A percentile compares a stretch with the other conserved stretches of the same genome.
Evolutionary conservation across 2,329 filamentous ascomycete species (phyloP).

Genomic region (Fusarium tupiense): DNA sequence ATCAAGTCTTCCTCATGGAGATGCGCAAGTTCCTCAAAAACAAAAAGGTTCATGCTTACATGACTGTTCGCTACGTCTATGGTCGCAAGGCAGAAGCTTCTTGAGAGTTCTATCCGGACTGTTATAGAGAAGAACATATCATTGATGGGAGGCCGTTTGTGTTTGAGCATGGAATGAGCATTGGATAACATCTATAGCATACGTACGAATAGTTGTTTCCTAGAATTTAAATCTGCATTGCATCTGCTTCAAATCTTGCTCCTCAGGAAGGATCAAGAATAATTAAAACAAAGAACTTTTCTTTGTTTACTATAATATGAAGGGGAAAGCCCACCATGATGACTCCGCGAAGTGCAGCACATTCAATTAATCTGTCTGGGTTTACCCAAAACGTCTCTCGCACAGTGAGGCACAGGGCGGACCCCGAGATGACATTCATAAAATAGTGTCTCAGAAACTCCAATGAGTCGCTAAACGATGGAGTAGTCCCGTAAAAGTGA

Average conservation of each 20-base stretch:
- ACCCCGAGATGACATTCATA: not conserved
- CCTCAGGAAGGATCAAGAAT: too few species aligned
- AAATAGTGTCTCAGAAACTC: not conserved
- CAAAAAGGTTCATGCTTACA: conserved; percentile 30
- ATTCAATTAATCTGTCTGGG: not conserved
- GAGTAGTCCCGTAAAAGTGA: not conserved
- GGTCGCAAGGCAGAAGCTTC: conserved; percentile 22
- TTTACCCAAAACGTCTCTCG: too few species aligned
- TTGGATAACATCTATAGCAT: not conserved
- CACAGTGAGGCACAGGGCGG: not conserved
- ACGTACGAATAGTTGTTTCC: not conserved
- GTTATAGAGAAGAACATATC: not conserved
- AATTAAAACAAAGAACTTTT: accelerated
- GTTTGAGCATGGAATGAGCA: not conserved
- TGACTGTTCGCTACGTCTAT: conserved; percentile 35
- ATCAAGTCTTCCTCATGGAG: conserved; percentile 31
- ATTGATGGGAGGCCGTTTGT: not conserved
- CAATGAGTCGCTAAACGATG: too few species aligned
- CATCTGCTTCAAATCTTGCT: not conserved
- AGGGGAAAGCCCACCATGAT: accelerated
- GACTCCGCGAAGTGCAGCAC: accelerated
- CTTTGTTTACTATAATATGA: too few species aligned
- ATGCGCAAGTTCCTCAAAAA: conserved; percentile 29
- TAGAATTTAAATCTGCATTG: not conserved
- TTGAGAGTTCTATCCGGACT: not conserved